Conservation (phyloP, 768 basidiomycete species). For the Agaricus bisporus region DNA sequence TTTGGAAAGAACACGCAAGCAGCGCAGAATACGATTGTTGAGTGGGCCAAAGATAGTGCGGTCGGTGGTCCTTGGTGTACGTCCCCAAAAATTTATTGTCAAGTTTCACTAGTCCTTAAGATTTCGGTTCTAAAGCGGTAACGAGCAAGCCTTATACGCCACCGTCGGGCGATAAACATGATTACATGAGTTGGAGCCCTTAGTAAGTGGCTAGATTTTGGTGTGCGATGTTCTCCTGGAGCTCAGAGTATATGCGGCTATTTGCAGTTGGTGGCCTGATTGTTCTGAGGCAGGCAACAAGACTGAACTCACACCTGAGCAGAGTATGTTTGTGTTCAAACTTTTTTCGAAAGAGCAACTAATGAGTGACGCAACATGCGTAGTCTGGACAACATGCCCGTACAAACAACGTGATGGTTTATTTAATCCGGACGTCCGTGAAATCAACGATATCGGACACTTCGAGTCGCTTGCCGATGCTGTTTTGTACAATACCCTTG, state of each 20-base stretch:
- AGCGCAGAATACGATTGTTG: slow-evolving; percentile 40
- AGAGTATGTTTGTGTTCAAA: slow-evolving; percentile 29
- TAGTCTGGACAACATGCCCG: slow-evolving; percentile 52
- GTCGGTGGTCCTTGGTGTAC: slow-evolving; percentile 50
- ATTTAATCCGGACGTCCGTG: slow-evolving; percentile 59
- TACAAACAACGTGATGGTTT: slow-evolving; percentile 53
- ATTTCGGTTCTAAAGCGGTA: slow-evolving; percentile 30
- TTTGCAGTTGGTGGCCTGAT: slow-evolving; percentile 55
- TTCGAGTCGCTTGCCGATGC: slow-evolving; percentile 54
- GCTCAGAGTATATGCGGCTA: not conserved
- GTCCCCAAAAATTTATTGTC: slow-evolving; percentile 13
- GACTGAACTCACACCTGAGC: slow-evolving; percentile 44
- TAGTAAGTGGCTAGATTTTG: slow-evolving; percentile 36
- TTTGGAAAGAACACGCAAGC: slow-evolving; percentile 35
- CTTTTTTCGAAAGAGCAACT: not conserved
- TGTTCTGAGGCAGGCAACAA: slow-evolving; percentile 54
- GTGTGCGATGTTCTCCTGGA: too few relatives aligned
- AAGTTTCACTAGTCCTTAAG: not conserved
- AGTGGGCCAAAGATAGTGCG: slow-evolving; percentile 40
- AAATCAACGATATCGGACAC: slow-evolving; percentile 48
- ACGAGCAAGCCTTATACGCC: slow-evolving; percentile 39
- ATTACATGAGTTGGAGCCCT: slow-evolving; percentile 68
- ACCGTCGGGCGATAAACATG: slow-evolving; percentile 49
- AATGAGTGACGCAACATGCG: not conserved
- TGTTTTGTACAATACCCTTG: slow-evolving; percentile 54